Base-by-base conservation (phyloP, 2,329 filamentous ascomycete species). In the Colletotrichum sp. region DNA sequence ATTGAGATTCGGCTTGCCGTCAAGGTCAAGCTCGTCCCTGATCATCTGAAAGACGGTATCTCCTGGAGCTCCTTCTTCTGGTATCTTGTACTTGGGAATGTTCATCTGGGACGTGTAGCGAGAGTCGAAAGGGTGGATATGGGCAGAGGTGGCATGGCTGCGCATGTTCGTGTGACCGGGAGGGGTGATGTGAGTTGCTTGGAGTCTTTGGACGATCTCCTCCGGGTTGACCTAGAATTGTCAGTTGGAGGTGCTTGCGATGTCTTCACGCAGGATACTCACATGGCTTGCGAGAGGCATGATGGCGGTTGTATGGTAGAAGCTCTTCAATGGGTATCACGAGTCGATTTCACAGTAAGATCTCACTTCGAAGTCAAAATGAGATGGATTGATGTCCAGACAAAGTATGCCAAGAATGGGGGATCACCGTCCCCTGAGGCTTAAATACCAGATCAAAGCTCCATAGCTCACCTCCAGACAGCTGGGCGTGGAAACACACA, bases 1-100 rank as follows among this genome's bases (percentile, higher is more conserved):
- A 79, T 95, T 95, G 77, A 94, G 84, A 78, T 92, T 93, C 0
- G 93, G 93, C 63, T 89, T 88, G 32, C 92, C 91, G 79, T 94
- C 92, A 4, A 94, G 85, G 81, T 93, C 90, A 43, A 92, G 82
- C 78, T 93, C 91, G 81, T 92, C 91, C 76, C 87, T 89, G 74
- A 93, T 86, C 82, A 95, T 87, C 78, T 93, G 91, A 78, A 93
- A 91, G 1, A 93, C 92, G 1, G 90, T 89, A 77, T 93, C 91
- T 12, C 90, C 89, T 0, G 90, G 89, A 16, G 90, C 89, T 5
- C 91, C 90, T 59, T 91, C 84, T 4, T 87, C 81, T 0, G 91
- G 90, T 21, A 93, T 89, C 69, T 83, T 85, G 82, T 90, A 93
- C 77, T 92, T 93, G 9, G 76, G 89, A 16, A 93, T 87, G 74